Percentiles rank a stretch among this genome's conserved stretches.
These are phyloP conservation scores for Epithele typhae DNA, from an alignment of 768 basidiomycete genomes.

Conservation along the genomic window DNA sequence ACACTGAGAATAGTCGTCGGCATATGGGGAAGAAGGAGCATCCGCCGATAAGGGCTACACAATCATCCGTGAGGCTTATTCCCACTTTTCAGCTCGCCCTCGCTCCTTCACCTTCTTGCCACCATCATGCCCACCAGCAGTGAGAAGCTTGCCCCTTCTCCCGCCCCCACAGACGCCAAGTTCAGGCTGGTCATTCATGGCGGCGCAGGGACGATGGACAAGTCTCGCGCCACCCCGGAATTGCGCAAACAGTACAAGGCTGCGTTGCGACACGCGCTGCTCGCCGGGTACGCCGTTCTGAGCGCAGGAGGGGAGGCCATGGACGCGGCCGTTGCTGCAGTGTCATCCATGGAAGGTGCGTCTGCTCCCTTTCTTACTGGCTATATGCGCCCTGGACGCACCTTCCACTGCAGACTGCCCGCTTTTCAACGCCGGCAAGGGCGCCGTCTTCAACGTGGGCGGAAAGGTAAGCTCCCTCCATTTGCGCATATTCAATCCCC, in stretches of 20 bases:
- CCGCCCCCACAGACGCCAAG: slow-evolving; percentile 11
- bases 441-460: slow-evolving; percentile 77
- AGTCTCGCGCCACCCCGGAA: slow-evolving; percentile 52
- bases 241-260: slow-evolving; percentile 54
- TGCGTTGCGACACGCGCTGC: slow-evolving; percentile 49
- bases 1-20: too few relatives aligned
- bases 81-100: too few relatives aligned
- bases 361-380: neutral
- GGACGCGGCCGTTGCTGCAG: slow-evolving; percentile 77
- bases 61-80: too few relatives aligned
- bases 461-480: slow-evolving; percentile 58
- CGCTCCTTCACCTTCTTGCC: neutral
- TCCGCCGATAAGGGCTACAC: too few relatives aligned
- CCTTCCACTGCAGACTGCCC: slow-evolving; percentile 54
- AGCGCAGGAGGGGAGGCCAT: slow-evolving; percentile 71
- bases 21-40: too few relatives aligned
- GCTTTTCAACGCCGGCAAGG: slow-evolving; percentile 76
- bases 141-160: neutral
- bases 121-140: neutral
- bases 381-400: neutral
- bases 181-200: slow-evolving; percentile 68
- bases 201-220: slow-evolving; percentile 70
- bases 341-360: slow-evolving; percentile 66
- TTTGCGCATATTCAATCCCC: neutral
- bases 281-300: slow-evolving; percentile 61